Evolutionary conservation across 306 rosid species (phyloP).

Genomic region (Cercis canadensis): DNA sequence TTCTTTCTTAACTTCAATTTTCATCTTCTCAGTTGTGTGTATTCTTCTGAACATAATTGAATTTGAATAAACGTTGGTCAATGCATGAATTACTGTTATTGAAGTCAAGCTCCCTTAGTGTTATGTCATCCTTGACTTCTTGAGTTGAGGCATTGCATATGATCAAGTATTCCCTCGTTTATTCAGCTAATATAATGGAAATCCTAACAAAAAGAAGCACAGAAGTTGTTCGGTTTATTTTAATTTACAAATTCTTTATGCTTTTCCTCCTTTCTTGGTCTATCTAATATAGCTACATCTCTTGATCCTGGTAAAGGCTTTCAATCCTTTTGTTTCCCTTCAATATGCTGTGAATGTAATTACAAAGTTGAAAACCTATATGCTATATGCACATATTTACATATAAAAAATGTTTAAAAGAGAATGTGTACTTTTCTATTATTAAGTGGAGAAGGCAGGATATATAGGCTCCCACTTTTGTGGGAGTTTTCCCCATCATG

Average conservation of each 20-base stretch:
- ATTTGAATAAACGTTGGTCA: slow-evolving; percentile 1
- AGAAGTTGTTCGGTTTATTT: slow-evolving; percentile 9
- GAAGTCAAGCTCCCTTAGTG: too few relatives aligned
- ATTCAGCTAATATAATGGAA: not conserved
- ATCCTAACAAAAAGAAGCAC: slow-evolving; percentile 15
- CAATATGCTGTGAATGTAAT: slow-evolving; percentile 15
- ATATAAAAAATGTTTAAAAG: not conserved
- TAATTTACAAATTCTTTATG: slow-evolving; percentile 9
- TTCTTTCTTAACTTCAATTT: slow-evolving; percentile 15
- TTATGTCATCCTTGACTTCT: too few relatives aligned
- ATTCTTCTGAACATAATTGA: slow-evolving; percentile 7
- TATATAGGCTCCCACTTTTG: not conserved
- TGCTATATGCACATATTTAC: not conserved
- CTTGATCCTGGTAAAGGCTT: slow-evolving; percentile 7
- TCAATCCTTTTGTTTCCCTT: slow-evolving; percentile 35
- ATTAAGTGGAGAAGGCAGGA: slow-evolving; percentile 20
- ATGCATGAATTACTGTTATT: too few relatives aligned
- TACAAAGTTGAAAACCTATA: slow-evolving; percentile 8
- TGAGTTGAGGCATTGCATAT: too few relatives aligned
- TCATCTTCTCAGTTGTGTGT: slow-evolving; percentile 17
- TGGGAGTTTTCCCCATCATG: not conserved
- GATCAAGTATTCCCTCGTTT: not conserved
- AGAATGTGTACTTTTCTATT: not conserved
- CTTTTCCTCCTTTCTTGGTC: slow-evolving; percentile 1
- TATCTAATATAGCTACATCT: not conserved